Conservation (phyloP, 805 yeast species). For the Cyberlindnera meyerae region DNA sequence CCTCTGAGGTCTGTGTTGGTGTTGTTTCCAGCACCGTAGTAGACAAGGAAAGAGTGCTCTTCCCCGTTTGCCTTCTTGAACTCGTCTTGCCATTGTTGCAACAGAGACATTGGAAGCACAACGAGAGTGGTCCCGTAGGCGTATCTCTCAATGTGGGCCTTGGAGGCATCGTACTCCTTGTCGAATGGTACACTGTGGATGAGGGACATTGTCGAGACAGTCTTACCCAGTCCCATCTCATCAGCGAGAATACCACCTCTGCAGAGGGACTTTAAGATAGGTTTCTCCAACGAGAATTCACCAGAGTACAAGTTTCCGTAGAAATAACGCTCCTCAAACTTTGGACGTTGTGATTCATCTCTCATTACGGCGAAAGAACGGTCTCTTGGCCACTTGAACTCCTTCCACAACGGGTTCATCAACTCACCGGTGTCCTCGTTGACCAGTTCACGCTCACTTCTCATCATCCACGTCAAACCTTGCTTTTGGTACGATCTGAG, state of each 20-base stretch:
- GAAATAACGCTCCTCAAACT: constrained; percentile 34
- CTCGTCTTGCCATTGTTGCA: constrained; percentile 90
- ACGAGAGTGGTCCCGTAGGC: constrained; percentile 72
- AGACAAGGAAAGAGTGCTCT: constrained; percentile 47
- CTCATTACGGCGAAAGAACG: constrained; percentile 33
- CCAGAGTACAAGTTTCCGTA: constrained; percentile 81
- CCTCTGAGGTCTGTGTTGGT: constrained; percentile 42
- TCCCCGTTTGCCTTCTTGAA: constrained; percentile 53
- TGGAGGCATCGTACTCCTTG: constrained; percentile 12
- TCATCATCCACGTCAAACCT: constrained; percentile 87
- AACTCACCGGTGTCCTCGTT: constrained; percentile 42
- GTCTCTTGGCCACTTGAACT: constrained; percentile 67
- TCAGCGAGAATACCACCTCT: constrained; percentile 90
- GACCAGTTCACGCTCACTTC: constrained; percentile 58
- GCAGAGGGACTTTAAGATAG: constrained; percentile 53
- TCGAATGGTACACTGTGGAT: constrained; percentile 63
- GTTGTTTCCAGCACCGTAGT: constrained; percentile 66
- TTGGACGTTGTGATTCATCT: constrained; percentile 15
- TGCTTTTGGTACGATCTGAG: constrained; percentile 78
- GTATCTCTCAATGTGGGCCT: constrained; percentile 32
- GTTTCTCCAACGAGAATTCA: constrained; percentile 64
- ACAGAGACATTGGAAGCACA: constrained; percentile 83
- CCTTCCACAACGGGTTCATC: constrained; percentile 84
- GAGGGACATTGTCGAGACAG: constrained; percentile 75
- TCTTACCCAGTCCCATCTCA: constrained; percentile 96